Evolutionary conservation across 2,329 filamentous ascomycete species (phyloP), one percentile per base, ranked within the genome.

Genomic region (Epichloe hybrida): DNA sequence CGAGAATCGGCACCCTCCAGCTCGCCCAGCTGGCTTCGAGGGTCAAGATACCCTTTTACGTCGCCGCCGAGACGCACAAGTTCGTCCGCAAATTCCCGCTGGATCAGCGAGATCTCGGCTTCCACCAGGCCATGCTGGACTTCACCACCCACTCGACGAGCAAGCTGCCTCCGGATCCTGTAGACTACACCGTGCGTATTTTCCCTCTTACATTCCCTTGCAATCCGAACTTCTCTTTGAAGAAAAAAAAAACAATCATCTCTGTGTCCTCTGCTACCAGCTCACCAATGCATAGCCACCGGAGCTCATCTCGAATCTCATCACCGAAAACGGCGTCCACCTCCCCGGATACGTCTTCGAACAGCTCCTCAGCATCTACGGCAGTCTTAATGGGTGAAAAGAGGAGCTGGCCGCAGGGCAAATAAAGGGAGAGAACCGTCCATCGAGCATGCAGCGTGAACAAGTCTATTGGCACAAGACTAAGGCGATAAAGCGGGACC

Each of bases 41-140:
- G 68, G 31, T 73, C 73, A 43, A 80, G 83, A 39, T 83, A 87
- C 86, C 86, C 0, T 88, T 97, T 58, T 95, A 94, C 62, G 89
- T 95, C 17, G 89, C 93, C 5, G 86, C 86, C 1, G 93, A 98
- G 72, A 94, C 87, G 60, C 93, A 98, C 73, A 98, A 98, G 70
- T 96, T 98, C 63, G 88, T 94, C 44, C 79, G 89, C 60, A 76
- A 93, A 50, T 93, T 90, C 60, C 88, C 91, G 1, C 71, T 93
- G 21, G 81, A 84, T 55, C 88, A 95, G 67, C 80, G 83, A 53
- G 86, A 93, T 62, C 71, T 95, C 52, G 86, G 86, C 0, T 72
- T 95, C 56, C 78, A 84, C 62, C 88, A 95, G 67, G 76, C 80
- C 36, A 77, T 94, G 13, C 74, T 93, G 53, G 80, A 87, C 46